Evolutionary conservation across 1,284 basidiomycete genomes (phyloP).

Genomic region (Hemileia vastatrix): DNA sequence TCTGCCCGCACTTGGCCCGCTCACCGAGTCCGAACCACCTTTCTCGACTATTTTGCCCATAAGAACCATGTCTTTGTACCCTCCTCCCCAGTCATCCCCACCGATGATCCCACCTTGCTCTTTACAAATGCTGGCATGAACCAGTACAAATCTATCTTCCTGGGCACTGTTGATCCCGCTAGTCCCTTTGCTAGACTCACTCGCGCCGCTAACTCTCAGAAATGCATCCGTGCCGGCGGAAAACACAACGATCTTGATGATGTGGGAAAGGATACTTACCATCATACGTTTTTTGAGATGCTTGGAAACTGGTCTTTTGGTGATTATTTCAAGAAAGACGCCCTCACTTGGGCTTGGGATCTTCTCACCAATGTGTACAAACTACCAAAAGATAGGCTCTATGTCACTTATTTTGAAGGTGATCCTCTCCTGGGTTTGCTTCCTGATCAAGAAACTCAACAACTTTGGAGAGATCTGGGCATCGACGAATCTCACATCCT

Average conservation of each 20-base stretch:
- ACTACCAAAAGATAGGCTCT: conserved; percentile 16
- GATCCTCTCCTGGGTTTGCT: conserved; percentile 3
- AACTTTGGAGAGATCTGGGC: conserved; percentile 18
- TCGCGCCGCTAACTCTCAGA: conserved; percentile 21
- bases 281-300: conserved; percentile 24
- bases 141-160: conserved; percentile 21
- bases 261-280: conserved; percentile 21
- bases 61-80: conserved; percentile 11
- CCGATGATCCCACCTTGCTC: conserved; percentile 62
- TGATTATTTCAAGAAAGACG: conserved; percentile 21
- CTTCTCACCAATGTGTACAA: conserved; percentile 10
- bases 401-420: conserved; percentile 22
- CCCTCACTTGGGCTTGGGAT: conserved; percentile 9
- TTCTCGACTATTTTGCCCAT: conserved; percentile 14
- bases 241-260: conserved; percentile 23
- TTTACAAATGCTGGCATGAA: conserved; percentile 73
- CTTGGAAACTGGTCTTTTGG: conserved; percentile 23
- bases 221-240: conserved; percentile 20
- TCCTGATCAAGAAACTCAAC: conserved; percentile 18
- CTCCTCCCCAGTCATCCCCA: conserved; percentile 18
- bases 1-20: no score
- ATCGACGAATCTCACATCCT: conserved; percentile 4
- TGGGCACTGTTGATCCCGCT: conserved; percentile 16
- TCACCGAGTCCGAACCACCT: conserved; percentile 16
- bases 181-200: conserved; percentile 6